Evolutionary conservation across 441 rosid species (phyloP), one percentile per base, ranked within the genome.

Genomic region (Croton setiger): DNA sequence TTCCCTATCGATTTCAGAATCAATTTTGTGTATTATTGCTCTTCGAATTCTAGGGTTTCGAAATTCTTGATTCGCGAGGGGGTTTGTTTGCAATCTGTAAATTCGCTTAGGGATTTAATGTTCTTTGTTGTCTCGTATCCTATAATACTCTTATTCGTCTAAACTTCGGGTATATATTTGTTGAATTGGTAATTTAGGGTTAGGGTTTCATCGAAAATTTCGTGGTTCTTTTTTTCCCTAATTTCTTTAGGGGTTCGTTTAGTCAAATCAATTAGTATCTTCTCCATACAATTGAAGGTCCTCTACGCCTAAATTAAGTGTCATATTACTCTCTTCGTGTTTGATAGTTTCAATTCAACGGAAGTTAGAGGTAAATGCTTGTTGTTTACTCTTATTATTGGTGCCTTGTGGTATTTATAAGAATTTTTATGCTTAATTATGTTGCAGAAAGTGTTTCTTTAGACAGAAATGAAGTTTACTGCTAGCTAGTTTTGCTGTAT

Each of bases 121-220:
- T 65, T 6, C 57, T 53, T n/a, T 33, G 69, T 47, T 0, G 23
- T 17, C n/a, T 36, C 39, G 61, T 60, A 17, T 35, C 49, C 43
- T 60, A 73, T 76, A 20, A 20, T 66, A 21, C 47, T 27, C 55
- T 64, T 71, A 41, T 6, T 11, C 33, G 59, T 20, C 6, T 43
- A 57, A 56, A 85, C 1, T 72, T 82, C 75, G 35, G 51, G 23
- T 64, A 27, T 72, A 31, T 43, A 7, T 41, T 72, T n/a, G 5
- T 53, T 63, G 18, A 73, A 76, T 78, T 70, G 48, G 70, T 62
- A 75, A 66, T 68, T 77, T 86, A 88, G 92, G 90, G 88, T 83
- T 90, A 86, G 93, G 91, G 91, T 74, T 85, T 70, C 27, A 51
- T 21, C 12, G 7, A 3, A 31, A 41, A 60, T 58, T 55, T 62